A percentile compares a stretch with the other conserved stretches of the same genome.
phyloP scores from a whole-genome alignment of 1,139 yeast species.

The Debaryomyces udenii region DNA sequence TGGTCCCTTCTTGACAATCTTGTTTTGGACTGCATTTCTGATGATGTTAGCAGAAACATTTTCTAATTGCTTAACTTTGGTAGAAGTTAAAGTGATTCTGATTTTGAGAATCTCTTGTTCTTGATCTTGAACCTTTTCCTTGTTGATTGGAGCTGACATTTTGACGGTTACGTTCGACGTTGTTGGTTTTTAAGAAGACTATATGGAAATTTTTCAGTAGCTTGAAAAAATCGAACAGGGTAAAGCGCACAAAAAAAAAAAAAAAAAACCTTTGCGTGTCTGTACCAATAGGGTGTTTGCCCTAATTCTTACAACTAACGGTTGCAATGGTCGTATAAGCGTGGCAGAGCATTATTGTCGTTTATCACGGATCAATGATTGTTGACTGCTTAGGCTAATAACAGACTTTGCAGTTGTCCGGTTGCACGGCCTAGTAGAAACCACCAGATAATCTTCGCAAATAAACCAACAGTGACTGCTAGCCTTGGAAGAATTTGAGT shows the following conservation, averaged over 20 bases:
- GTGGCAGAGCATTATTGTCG: no score
- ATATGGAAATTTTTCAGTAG: constrained; percentile 15
- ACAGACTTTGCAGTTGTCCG: no score
- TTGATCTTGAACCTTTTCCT: constrained; percentile 79
- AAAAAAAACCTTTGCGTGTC: background rate
- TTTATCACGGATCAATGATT: no score
- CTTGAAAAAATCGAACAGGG: constrained; percentile 14
- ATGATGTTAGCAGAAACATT: constrained; percentile 86
- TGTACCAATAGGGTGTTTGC: constrained; percentile 1
- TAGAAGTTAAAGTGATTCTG: constrained; percentile 98
- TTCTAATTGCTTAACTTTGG: constrained; percentile 98
- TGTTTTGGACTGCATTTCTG: constrained; percentile 80
- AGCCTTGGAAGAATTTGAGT: no score
- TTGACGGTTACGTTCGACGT: constrained; percentile 49
- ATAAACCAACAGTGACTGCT: no score
- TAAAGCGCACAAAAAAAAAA: constrained; percentile 6
- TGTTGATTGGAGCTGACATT: constrained; percentile 80
- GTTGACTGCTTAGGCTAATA: no score
- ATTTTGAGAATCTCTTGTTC: constrained; percentile 92
- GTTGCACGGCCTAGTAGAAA: no score
- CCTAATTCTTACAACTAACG: background rate
- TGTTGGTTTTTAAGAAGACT: constrained; percentile 24
- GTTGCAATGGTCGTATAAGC: no score
- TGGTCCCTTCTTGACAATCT: constrained; percentile 94
- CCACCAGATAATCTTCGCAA: no score